Evolutionary conservation across 2,329 filamentous ascomycete genomes (phyloP).

Genomic region (Aspergillus clavatus): DNA sequence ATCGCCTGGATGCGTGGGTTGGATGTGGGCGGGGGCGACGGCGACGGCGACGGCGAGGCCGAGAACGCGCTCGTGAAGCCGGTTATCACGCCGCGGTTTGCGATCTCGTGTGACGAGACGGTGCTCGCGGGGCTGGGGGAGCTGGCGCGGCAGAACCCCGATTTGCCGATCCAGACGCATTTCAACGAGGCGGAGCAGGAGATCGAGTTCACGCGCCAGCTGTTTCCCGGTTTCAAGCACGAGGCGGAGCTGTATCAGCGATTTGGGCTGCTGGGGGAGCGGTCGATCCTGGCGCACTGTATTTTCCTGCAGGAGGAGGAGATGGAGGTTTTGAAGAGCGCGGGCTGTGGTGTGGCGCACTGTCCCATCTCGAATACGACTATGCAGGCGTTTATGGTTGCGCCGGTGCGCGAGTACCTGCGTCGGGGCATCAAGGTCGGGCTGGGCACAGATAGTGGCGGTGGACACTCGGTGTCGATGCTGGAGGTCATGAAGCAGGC

Average conservation of each 20-base stretch:
- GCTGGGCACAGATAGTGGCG: slow-evolving; percentile 60
- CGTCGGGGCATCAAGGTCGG: slow-evolving; percentile 59
- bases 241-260: slow-evolving; percentile 58
- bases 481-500: slow-evolving; percentile 45
- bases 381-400: slow-evolving; percentile 54
- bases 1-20: slow-evolving; percentile 46
- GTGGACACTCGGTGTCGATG: slow-evolving; percentile 58
- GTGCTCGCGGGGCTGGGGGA: slow-evolving; percentile 54
- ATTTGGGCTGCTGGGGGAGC: slow-evolving; percentile 51
- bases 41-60: slow-evolving; percentile 40
- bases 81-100: slow-evolving; percentile 57
- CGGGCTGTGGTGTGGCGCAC: slow-evolving; percentile 58
- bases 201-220: slow-evolving; percentile 48
- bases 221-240: slow-evolving; percentile 54
- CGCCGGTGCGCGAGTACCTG: slow-evolving; percentile 55
- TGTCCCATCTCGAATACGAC: slow-evolving; percentile 63
- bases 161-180: slow-evolving; percentile 60
- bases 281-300: slow-evolving; percentile 63
- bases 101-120: slow-evolving; percentile 54
- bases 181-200: slow-evolving; percentile 63
- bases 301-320: slow-evolving; percentile 58
- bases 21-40: too few species aligned
- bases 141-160: slow-evolving; percentile 46
- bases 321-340: slow-evolving; percentile 42
- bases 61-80: slow-evolving; percentile 42